Conservation (phyloP, 1,284 basidiomycete species). For the Leccinum angustisporum region DNA sequence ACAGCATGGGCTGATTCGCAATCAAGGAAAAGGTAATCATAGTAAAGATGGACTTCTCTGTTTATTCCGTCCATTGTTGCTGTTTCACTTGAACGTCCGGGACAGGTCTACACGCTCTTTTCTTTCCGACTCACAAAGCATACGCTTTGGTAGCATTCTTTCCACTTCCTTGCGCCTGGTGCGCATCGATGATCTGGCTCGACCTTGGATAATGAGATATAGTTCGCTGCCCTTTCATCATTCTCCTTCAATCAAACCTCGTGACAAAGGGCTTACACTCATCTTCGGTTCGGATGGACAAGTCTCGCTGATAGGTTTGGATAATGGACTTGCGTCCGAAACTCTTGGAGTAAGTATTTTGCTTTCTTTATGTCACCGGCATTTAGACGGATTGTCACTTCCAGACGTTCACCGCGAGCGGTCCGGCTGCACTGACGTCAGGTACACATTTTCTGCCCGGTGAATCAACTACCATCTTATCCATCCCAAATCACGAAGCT, state of each 20-base stretch:
- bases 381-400: not conserved
- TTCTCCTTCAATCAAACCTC: constrained; percentile 12
- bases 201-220: constrained; percentile 21
- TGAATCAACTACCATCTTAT: constrained; percentile 5
- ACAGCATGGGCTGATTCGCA: constrained; percentile 13
- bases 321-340: constrained; percentile 7
- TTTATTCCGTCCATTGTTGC: constrained; percentile 5
- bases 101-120: constrained; percentile 3
- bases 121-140: not conserved
- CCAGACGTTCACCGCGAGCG: constrained; percentile 14
- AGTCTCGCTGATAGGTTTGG: constrained; percentile 26
- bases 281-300: constrained; percentile 31
- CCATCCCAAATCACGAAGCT: constrained; percentile 21
- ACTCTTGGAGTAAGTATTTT: constrained; percentile 11
- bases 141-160: constrained; percentile 18
- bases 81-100: not conserved
- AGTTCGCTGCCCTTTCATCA: constrained; percentile 12
- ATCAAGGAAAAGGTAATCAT: not conserved
- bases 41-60: not conserved
- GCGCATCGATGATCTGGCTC: constrained; percentile 26
- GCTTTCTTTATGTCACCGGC: not conserved
- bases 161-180: constrained; percentile 25
- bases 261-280: constrained; percentile 24
- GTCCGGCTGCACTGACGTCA: constrained; percentile 2
- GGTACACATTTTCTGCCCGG: constrained; percentile 6